Conservation (phyloP, 148 eudicot species). For the Amaranthus palmeri region DNA sequence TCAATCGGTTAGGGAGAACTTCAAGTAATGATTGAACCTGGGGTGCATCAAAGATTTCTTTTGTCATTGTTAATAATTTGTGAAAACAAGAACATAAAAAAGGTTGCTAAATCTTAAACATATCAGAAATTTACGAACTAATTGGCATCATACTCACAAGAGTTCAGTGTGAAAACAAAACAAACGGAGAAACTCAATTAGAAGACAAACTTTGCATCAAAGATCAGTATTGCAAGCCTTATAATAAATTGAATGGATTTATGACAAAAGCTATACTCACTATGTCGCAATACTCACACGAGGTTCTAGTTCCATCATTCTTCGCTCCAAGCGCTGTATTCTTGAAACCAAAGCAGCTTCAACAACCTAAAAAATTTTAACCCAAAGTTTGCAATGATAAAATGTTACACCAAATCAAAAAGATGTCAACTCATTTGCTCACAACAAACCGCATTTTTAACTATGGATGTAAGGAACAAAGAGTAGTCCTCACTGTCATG, state of each 20-base stretch:
- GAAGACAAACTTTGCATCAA: constrained; percentile 6
- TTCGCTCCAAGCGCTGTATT: constrained; percentile 72
- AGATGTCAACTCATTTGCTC: no score
- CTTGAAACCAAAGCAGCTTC: constrained; percentile 96
- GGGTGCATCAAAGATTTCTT: constrained; percentile 10
- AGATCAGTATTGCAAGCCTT: constrained; percentile 5
- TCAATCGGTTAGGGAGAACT: constrained; percentile 80
- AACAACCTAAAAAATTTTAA: constrained; percentile 57
- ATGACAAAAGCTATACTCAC: constrained; percentile 42
- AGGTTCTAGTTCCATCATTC: constrained; percentile 93
- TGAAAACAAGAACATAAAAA: constrained; percentile 1
- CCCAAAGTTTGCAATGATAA: background rate
- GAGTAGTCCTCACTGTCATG: no score
- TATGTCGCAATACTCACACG: constrained; percentile 82
- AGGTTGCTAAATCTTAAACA: no score
- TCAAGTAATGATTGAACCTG: constrained; percentile 86
- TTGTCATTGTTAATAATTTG: background rate
- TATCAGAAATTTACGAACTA: no score
- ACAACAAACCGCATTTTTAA: no score
- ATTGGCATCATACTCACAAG: no score
- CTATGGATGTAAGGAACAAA: no score
- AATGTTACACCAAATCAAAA: background rate
- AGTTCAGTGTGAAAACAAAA: no score
- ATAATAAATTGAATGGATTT: background rate
- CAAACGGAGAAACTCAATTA: no score